These are phyloP conservation scores for Pseudozyma sp. DNA, from an alignment of 1,284 basidiomycete genomes.

Conservation along the genomic window DNA sequence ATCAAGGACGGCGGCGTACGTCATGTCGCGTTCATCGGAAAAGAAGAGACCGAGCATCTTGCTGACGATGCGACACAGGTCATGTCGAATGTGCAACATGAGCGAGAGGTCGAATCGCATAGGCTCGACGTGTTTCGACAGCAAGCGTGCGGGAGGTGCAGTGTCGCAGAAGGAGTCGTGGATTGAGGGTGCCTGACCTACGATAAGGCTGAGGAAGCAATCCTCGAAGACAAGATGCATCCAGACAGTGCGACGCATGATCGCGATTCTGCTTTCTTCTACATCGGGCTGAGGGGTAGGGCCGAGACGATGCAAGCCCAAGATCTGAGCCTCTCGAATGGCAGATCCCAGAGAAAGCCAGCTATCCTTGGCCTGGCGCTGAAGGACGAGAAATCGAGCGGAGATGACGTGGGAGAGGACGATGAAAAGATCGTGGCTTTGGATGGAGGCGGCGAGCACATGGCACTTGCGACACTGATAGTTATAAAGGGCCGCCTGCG, in stretches of 20 bases:
- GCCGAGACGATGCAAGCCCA: constrained; percentile 29
- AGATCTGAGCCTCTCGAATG: constrained; percentile 13
- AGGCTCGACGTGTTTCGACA: not conserved
- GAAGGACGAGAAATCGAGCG: constrained; percentile 19
- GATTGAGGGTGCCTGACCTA: constrained; percentile 24
- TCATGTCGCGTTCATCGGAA: constrained; percentile 13
- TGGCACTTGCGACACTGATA: constrained; percentile 6
- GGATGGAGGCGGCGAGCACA: constrained; percentile 18
- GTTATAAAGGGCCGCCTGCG: constrained; percentile 13
- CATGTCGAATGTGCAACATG: constrained; percentile 11
- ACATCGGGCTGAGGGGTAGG: not conserved
- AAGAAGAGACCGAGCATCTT: constrained; percentile 16
- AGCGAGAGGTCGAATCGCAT: constrained; percentile 1
- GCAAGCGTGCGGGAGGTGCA: not conserved
- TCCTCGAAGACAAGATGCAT: constrained; percentile 24
- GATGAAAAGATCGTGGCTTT: constrained; percentile 19
- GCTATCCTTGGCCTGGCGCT: constrained; percentile 30
- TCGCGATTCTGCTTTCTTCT: constrained; percentile 1
- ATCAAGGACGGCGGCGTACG: constrained; percentile 3
- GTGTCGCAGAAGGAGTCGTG: constrained; percentile 25
- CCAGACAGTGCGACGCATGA: constrained; percentile 16
- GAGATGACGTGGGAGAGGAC: constrained; percentile 19
- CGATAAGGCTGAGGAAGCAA: constrained; percentile 18
- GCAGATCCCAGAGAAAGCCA: constrained; percentile 19
- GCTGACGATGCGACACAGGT: constrained; percentile 15